These are phyloP conservation scores for Alternaria metachromatica DNA, from an alignment of 2,329 filamentous ascomycete genomes.

Conservation along the genomic window DNA sequence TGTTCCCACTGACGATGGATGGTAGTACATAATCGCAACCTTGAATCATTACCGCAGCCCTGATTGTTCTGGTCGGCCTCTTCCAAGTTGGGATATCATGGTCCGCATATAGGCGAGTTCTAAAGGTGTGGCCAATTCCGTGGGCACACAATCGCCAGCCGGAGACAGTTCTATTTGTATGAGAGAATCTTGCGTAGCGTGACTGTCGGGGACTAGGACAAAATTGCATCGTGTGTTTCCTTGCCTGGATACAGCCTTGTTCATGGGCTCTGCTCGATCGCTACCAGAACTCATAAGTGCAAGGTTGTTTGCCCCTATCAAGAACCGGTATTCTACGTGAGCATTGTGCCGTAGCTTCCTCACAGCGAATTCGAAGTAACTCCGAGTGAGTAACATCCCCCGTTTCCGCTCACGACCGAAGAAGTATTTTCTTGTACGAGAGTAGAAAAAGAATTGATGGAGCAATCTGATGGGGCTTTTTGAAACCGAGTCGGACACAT, in stretches of 20 bases:
- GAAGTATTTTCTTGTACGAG: background rate
- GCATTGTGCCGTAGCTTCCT: background rate
- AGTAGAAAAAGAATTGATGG: background rate
- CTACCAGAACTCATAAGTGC: background rate
- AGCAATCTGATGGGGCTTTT: background rate
- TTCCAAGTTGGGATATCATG: background rate
- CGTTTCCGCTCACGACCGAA: background rate
- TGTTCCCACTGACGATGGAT: background rate
- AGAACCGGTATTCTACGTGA: background rate
- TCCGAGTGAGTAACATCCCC: background rate
- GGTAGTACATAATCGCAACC: too few species aligned
- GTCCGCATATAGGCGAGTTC: background rate
- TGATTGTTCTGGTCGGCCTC: background rate
- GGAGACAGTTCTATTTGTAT: background rate
- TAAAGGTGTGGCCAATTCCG: background rate
- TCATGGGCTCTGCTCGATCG: background rate
- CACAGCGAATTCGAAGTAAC: background rate
- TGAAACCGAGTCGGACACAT: background rate
- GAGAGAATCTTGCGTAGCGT: background rate
- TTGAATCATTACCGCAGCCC: background rate
- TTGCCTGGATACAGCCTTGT: background rate
- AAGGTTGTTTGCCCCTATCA: background rate
- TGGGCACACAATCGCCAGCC: background rate
- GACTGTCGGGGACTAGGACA: background rate
- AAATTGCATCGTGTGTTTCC: background rate